Evolutionary conservation across 2,329 filamentous ascomycete species (phyloP), one percentile per base, ranked within the genome.

Genomic region (Esteya vermicola): DNA sequence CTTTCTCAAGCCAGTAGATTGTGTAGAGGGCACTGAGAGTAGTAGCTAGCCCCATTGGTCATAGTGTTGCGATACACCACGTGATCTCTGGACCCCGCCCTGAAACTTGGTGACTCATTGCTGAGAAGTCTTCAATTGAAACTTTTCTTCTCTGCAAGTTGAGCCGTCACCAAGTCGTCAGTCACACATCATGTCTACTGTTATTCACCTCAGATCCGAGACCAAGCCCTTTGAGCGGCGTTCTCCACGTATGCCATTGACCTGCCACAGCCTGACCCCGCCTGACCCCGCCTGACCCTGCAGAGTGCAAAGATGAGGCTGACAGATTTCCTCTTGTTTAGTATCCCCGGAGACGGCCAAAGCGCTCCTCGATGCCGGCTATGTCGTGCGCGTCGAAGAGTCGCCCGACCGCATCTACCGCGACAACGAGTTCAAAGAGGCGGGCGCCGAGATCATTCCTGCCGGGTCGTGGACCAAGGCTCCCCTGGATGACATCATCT

Each of bases 391-490:
- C 37, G 73, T 84, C 37, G 81, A 85, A 64, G 68, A 71, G 45
- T 75, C 71, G 43, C 69, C 72, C n/a, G 69, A 72, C 53, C 68
- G 81, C 41, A 84, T 85, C 51, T 78, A 72, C 48, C 63, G 72
- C 25, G 72, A 77, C 49, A 58, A 54, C 32, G 76, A 81, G 53
- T 81, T 76, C 50, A 66, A 70, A 57, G 62, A 68, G 43, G 67
- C 70, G 25, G 81, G 81, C 36, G 78, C 77, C 33, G 70, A 64
- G 13, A 64, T 86, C 19, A 74, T 85, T 13, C 67, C 72, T 13
- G 70, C 75, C 47, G 75, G 78, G 32, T 72, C 68, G 37, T 88
- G 81, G 81, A 65, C 67, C 40, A 65, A 80, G 43, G 80, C 75
- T 1, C 76, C 80, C 30, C 61, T 65, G 48, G 76, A 82, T 46